Percentiles rank a stretch among this genome's conserved stretches.
Conservation (phyloP, 495 filamentous ascomycete species). For the Xanthoparmelia taractica region DNA sequence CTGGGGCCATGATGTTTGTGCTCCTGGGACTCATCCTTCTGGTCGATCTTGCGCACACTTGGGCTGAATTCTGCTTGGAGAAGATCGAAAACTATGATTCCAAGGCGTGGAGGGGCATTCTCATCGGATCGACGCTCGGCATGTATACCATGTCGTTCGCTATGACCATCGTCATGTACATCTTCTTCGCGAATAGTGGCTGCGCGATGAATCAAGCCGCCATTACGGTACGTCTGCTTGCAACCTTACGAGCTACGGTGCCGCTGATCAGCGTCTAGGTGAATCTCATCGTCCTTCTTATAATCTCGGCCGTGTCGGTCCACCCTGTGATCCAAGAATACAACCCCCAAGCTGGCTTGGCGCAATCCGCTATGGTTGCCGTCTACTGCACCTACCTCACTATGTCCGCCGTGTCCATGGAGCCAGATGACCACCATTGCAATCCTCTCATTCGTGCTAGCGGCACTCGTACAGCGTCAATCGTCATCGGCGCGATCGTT, state of each 20-base stretch:
- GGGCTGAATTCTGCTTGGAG: slow-evolving; percentile 90
- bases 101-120: slow-evolving; percentile 67
- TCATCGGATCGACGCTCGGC: slow-evolving; percentile 85
- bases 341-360: slow-evolving; percentile 87
- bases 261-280: slow-evolving; percentile 22
- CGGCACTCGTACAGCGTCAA: slow-evolving; percentile 80
- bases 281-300: slow-evolving; percentile 77
- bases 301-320: slow-evolving; percentile 75
- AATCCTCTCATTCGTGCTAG: slow-evolving; percentile 86
- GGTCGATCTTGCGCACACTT: slow-evolving; percentile 94
- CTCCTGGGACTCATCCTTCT: slow-evolving; percentile 85
- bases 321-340: slow-evolving; percentile 85
- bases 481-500: slow-evolving; percentile 85
- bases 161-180: slow-evolving; percentile 95
- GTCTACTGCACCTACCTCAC: slow-evolving; percentile 98
- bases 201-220: slow-evolving; percentile 92
- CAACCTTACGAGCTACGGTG: not conserved
- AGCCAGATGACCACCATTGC: slow-evolving; percentile 89
- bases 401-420: slow-evolving; percentile 97
- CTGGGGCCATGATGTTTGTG: slow-evolving; percentile 88
- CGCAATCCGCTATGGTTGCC: slow-evolving; percentile 94
- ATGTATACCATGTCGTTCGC: slow-evolving; percentile 88
- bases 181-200: slow-evolving; percentile 78
- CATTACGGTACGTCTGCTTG: slow-evolving; percentile 39
- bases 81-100: slow-evolving; percentile 91